Base-by-base conservation (phyloP, 2,329 filamentous ascomycete genomes). In the Penicillium sp. region DNA sequence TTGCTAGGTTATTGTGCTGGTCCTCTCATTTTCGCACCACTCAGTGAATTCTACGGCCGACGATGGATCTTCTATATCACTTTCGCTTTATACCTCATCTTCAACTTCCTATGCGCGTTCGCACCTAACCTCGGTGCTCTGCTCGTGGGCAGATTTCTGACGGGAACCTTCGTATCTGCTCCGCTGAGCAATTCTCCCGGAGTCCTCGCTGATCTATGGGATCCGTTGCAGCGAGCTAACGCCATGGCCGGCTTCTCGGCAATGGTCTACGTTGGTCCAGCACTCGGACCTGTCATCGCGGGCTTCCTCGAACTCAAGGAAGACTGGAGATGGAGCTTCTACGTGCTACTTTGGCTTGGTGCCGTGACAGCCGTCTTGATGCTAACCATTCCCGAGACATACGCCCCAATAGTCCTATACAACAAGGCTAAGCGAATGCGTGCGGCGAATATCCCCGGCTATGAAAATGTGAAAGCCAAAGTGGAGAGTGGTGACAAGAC, bases 1-100 rank as follows among this genome's bases (percentile, higher is more conserved):
- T 75, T 89, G 7, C 75, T 88, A 42, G 86, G 85, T 6, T 89
- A 87, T 64, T 82, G 86, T 18, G 77, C 81, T 2, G 85, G 85
- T 0, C 84, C 84, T 0, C 70, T 87, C 8, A 69, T 87, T 11
- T 88, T 86, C 77, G 86, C 85, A 0, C 87, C 87, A 0, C 67
- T 89, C 3, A 87, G 83, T 42, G 87, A 90, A 66, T 84, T 88
- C 55, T 83, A 82, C 54, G 86, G 86, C 43, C 49, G 60, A 24
- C 52, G 80, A 55, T 74, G 72, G 59, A 77, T 84, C 44, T 81
- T 84, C 59, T 79, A 81, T 64, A 60, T 59, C 13, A 54, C 43
- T 6, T 77, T 66, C 16, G 18, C 47, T 9, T 36, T 58, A 13
- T 78, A 78, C 56, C 67, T 84, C 57, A 78, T 80, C 64, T 62